Evolutionary conservation across 768 basidiomycete genomes (phyloP).

Genomic region (Amanita phalloides): DNA sequence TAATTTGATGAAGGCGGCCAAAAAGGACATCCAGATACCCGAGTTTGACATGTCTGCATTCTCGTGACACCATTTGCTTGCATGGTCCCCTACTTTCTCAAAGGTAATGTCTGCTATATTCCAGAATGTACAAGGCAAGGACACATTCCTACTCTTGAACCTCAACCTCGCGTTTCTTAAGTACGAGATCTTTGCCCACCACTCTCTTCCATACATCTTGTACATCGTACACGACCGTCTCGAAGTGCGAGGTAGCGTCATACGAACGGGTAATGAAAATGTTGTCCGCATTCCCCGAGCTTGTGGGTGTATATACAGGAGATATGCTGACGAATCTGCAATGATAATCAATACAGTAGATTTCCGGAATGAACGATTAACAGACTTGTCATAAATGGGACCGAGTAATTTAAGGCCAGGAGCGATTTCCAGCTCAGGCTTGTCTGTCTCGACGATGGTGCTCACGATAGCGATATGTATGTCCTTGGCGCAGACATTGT

Average conservation of each 20-base stretch:
- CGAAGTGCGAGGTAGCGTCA: constrained; percentile 98
- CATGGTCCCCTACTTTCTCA: background rate
- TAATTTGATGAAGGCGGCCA: constrained; percentile 82
- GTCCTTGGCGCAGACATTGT: constrained; percentile 96
- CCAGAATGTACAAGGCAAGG: background rate
- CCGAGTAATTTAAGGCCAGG: constrained; percentile 90
- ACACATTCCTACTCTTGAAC: constrained; percentile 31
- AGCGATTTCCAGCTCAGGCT: constrained; percentile 85
- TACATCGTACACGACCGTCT: constrained; percentile 96
- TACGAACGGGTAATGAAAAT: constrained; percentile 97
- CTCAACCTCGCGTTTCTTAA: constrained; percentile 81
- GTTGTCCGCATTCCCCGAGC: constrained; percentile 72
- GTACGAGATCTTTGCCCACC: constrained; percentile 61
- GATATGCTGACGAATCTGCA: constrained; percentile 82
- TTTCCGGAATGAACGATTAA: background rate
- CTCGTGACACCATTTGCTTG: constrained; percentile 25
- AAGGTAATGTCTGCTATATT: background rate
- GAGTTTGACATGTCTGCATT: constrained; percentile 87
- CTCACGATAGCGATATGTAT: constrained; percentile 96
- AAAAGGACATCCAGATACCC: constrained; percentile 74
- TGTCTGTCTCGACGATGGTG: constrained; percentile 92
- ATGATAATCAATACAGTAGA: constrained; percentile 5
- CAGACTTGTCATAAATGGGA: constrained; percentile 85
- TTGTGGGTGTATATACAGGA: constrained; percentile 82
- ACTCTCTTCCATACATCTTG: constrained; percentile 93